Evolutionary conservation across 208 protist species (phyloP).

Genomic region (Trypanosoma grayi): DNA sequence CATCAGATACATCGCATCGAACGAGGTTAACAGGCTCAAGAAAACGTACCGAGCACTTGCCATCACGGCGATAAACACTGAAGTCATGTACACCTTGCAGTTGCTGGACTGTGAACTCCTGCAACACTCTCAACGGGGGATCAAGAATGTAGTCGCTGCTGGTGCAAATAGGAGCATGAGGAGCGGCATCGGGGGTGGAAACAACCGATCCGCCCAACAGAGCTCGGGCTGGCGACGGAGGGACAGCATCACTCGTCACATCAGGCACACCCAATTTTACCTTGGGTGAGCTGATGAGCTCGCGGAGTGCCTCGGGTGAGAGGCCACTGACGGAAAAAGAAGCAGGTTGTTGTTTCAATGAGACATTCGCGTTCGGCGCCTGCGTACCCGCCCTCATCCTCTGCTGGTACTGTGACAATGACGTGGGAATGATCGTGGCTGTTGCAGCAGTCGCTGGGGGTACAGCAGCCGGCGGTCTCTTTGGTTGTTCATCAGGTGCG

Average conservation of each 20-base stretch:
- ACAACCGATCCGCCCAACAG: neutral
- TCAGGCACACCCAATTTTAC: conserved; percentile 27
- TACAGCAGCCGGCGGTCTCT: conserved; percentile 10
- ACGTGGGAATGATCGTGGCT: conserved; percentile 10
- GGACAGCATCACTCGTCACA: neutral
- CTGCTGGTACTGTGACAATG: conserved; percentile 21
- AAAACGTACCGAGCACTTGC: conserved; percentile 61
- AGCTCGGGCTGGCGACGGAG: neutral
- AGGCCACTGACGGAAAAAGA: conserved; percentile 46
- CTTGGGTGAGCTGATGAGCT: conserved; percentile 41
- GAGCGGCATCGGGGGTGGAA: conserved; percentile 7
- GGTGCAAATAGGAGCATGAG: conserved; percentile 52
- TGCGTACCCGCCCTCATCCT: conserved; percentile 7
- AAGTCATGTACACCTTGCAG: conserved; percentile 60
- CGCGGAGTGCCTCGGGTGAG: conserved; percentile 55
- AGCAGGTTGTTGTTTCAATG: conserved; percentile 36
- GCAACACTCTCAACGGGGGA: conserved; percentile 56
- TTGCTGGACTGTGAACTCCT: conserved; percentile 36
- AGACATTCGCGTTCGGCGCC: conserved; percentile 1
- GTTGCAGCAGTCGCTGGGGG: conserved; percentile 4
- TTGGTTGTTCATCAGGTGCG: conserved; percentile 52
- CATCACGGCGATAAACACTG: conserved; percentile 53
- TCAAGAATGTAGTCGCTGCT: conserved; percentile 52
- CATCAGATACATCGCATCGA: conserved; percentile 57
- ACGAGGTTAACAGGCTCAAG: conserved; percentile 82